Conservation (phyloP, 2,329 filamentous ascomycete species). For the Thielaviopsis populi region DNA sequence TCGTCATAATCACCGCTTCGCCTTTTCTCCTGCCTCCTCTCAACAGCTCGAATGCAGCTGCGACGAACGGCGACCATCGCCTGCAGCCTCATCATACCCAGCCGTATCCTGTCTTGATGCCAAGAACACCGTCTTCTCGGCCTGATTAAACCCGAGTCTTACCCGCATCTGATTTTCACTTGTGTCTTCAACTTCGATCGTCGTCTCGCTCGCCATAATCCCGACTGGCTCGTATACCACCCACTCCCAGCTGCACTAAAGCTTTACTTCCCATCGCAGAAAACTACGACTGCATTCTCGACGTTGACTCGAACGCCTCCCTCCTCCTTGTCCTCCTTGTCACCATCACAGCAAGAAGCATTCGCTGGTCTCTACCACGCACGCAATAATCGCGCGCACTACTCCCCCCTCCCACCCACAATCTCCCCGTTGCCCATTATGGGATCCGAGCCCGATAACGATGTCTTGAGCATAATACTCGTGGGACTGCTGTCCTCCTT, state of each 20-base stretch:
- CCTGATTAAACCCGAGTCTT: background rate
- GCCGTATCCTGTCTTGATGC: background rate
- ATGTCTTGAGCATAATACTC: constrained; percentile 33
- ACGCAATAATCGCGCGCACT: background rate
- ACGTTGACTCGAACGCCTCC: background rate
- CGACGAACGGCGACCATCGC: background rate
- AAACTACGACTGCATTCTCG: background rate
- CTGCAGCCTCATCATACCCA: constrained; percentile 4
- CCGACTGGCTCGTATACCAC: constrained; percentile 1
- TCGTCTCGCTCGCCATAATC: background rate
- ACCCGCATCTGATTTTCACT: background rate
- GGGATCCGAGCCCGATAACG: constrained; percentile 15
- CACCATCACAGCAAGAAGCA: background rate
- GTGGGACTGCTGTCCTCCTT: constrained; percentile 81
- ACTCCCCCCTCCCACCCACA: background rate
- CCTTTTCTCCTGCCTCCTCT: background rate
- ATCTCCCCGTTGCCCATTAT: background rate
- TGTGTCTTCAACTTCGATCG: background rate
- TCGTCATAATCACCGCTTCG: background rate
- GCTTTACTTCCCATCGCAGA: background rate
- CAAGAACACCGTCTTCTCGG: background rate
- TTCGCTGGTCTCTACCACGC: background rate
- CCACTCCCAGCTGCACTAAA: background rate
- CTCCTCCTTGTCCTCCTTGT: too few relatives aligned
- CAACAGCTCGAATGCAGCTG: constrained; percentile 6